Evolutionary conservation across 1,139 yeast species (phyloP).

Genomic region (Candida sanyaensis): DNA sequence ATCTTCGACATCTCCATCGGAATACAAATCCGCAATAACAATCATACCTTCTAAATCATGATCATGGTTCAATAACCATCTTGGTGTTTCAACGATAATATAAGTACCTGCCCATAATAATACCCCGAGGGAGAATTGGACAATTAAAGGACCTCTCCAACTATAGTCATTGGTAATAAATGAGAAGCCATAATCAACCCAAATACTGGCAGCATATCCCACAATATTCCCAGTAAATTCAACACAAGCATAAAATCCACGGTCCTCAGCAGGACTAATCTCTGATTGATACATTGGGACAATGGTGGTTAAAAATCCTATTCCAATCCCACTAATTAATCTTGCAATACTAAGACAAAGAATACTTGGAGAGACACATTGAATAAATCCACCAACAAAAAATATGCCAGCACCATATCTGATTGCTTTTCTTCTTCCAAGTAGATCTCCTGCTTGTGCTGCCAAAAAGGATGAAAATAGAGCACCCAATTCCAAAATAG

Average conservation of each 20-base stretch:
- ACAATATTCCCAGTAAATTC: slow-evolving; percentile 91
- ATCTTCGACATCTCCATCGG: slow-evolving; percentile 57
- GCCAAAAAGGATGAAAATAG: slow-evolving; percentile 73
- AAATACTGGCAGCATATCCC: slow-evolving; percentile 84
- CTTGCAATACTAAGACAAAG: slow-evolving; percentile 67
- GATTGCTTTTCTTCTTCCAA: slow-evolving; percentile 82
- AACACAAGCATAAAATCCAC: slow-evolving; percentile 88
- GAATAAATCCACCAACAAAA: slow-evolving; percentile 78
- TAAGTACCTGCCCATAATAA: slow-evolving; percentile 71
- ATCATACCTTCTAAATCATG: slow-evolving; percentile 82
- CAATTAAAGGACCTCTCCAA: slow-evolving; percentile 79
- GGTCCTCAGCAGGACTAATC: slow-evolving; percentile 83
- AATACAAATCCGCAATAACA: slow-evolving; percentile 48
- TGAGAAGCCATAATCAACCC: slow-evolving; percentile 87
- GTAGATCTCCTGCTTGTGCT: slow-evolving; percentile 74
- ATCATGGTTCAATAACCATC: slow-evolving; percentile 87
- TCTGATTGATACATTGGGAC: slow-evolving; percentile 96
- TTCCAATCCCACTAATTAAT: slow-evolving; percentile 81
- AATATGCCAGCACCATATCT: slow-evolving; percentile 80
- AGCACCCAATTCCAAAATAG: slow-evolving; percentile 72
- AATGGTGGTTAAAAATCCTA: slow-evolving; percentile 87
- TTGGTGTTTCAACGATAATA: slow-evolving; percentile 81
- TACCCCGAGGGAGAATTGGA: slow-evolving; percentile 77
- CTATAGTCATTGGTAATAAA: slow-evolving; percentile 54
- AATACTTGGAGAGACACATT: slow-evolving; percentile 52